Conservation (phyloP, 106 monocot genomes). For the Gastrodia elata region DNA sequence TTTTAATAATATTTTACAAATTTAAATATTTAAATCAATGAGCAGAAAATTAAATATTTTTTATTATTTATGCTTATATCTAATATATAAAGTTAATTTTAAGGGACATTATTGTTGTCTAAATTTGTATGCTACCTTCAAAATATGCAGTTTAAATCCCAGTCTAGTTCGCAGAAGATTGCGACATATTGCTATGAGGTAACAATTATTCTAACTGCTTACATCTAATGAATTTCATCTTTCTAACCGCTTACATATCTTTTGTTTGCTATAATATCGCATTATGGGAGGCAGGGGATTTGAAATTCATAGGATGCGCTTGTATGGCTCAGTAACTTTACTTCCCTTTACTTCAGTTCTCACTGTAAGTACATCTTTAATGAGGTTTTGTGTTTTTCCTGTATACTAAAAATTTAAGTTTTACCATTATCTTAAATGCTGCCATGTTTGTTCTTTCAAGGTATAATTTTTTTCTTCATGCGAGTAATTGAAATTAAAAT, state of each 20-base stretch:
- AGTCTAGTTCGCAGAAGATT: conserved; percentile 86
- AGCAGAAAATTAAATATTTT: too few relatives aligned
- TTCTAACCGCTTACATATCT: not conserved
- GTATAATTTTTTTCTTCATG: not conserved
- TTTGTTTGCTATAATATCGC: conserved; percentile 9
- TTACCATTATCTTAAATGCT: not conserved
- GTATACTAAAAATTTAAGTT: not conserved
- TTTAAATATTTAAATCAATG: too few relatives aligned
- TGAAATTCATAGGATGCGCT: conserved; percentile 58
- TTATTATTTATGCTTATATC: too few relatives aligned
- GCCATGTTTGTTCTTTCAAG: not conserved
- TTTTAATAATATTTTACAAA: too few relatives aligned
- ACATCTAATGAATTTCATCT: not conserved
- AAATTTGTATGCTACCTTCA: not conserved
- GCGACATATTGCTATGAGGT: conserved; percentile 84
- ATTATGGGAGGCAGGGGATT: conserved; percentile 42
- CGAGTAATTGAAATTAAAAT: too few relatives aligned
- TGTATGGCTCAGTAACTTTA: conserved; percentile 73
- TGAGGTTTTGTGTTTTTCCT: not conserved
- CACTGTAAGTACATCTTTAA: conserved; percentile 42
- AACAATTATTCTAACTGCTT: conserved; percentile 8
- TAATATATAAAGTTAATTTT: too few relatives aligned
- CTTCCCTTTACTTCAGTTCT: conserved; percentile 57
- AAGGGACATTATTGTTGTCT: not conserved
- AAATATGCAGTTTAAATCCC: conserved; percentile 61